phyloP scores from a whole-genome alignment of 2,329 filamentous ascomycete species.

The Talaromyces sp. region DNA sequence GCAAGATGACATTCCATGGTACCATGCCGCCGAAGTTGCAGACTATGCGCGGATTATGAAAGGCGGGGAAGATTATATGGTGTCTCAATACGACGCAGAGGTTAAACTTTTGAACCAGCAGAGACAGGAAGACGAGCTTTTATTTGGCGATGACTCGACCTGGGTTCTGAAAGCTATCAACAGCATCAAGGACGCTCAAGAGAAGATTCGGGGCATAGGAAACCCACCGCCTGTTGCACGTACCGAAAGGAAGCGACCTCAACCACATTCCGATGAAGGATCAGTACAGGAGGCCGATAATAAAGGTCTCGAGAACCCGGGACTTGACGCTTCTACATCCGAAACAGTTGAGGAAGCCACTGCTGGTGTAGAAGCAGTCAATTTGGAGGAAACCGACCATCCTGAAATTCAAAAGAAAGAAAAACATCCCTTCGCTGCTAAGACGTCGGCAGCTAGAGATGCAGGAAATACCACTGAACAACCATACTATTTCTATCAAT shows the following conservation, averaged over 20 bases:
- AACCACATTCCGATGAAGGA: conserved; percentile 46
- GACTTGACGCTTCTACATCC: background rate
- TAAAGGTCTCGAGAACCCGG: background rate
- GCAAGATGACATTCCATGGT: conserved; percentile 84
- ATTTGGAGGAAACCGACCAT: conserved; percentile 20
- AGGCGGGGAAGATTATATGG: conserved; percentile 84
- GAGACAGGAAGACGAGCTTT: conserved; percentile 81
- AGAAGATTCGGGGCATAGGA: conserved; percentile 66
- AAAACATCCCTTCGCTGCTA: conserved; percentile 8
- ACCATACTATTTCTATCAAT: conserved; percentile 81
- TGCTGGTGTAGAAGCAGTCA: conserved; percentile 25
- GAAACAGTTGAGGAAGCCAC: conserved; percentile 20
- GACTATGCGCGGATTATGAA: conserved; percentile 97
- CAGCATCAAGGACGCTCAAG: conserved; percentile 69
- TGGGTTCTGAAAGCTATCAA: conserved; percentile 84
- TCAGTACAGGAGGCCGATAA: conserved; percentile 31
- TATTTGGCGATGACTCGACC: conserved; percentile 89
- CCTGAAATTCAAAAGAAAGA: conserved; percentile 27
- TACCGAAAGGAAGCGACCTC: conserved; percentile 50
- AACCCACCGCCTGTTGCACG: conserved; percentile 56
- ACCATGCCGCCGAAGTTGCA: conserved; percentile 86
- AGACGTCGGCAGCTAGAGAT: conserved; percentile 23
- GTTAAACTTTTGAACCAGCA: conserved; percentile 70
- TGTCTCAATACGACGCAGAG: conserved; percentile 73
- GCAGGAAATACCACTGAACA: conserved; percentile 49